Evolutionary conservation across 2,329 filamentous ascomycete genomes (phyloP).

Genomic region (Cladophialophora bantiana): DNA sequence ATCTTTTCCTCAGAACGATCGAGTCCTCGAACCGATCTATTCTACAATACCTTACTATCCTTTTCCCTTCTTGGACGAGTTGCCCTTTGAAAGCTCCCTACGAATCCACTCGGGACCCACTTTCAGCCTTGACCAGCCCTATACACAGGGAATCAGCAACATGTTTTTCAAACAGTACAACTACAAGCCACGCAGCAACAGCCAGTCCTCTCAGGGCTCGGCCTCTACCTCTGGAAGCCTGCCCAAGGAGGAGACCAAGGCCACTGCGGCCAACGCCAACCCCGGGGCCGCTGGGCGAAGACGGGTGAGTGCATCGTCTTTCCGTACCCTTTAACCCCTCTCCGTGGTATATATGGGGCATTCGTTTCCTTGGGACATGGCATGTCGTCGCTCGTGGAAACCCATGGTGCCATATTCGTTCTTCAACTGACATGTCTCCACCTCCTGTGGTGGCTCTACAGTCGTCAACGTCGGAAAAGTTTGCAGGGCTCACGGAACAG

Average conservation of each 20-base stretch:
- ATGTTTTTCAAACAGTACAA: conserved; percentile 42
- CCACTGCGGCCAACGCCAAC: conserved; percentile 11
- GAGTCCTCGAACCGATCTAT: neutral
- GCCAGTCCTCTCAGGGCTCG: conserved; percentile 34
- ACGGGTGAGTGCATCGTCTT: conserved; percentile 31
- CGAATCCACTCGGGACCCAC: neutral
- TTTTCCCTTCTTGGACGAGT: neutral
- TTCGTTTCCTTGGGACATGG: too few relatives aligned
- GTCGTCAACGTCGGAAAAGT: conserved; percentile 35
- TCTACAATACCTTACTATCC: neutral
- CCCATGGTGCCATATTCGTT: neutral
- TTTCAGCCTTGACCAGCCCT: neutral
- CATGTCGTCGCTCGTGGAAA: too few relatives aligned
- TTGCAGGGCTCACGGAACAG: conserved; percentile 33
- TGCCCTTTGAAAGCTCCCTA: too few relatives aligned
- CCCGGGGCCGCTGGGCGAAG: conserved; percentile 33
- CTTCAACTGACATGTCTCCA: neutral
- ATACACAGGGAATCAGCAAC: conserved; percentile 1
- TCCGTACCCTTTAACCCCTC: too few relatives aligned
- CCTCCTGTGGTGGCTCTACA: conserved; percentile 1
- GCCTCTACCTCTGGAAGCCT: conserved; percentile 22
- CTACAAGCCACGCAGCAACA: conserved; percentile 39
- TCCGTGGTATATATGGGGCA: too few relatives aligned
- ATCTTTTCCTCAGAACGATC: neutral
- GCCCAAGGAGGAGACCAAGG: conserved; percentile 28